Conservation (phyloP, 441 rosid species). For the Pelargonium fulgidum region DNA sequence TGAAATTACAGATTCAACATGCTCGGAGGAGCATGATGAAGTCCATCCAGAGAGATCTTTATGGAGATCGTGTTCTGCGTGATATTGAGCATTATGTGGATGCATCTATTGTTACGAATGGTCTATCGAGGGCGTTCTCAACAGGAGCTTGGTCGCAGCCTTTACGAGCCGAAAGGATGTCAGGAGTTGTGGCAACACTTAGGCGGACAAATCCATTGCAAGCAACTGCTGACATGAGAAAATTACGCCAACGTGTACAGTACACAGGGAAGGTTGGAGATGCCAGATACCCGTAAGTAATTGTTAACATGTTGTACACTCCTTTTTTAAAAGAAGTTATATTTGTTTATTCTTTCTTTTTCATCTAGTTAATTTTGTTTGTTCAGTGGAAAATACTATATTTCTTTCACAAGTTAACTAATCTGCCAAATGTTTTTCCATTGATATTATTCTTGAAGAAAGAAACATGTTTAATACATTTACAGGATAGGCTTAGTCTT, state of each 20-base stretch:
- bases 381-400: background rate
- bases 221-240: constrained; percentile 72
- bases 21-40: constrained; percentile 67
- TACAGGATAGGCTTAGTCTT: background rate
- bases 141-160: constrained; percentile 98
- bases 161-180: constrained; percentile 72
- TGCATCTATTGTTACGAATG: constrained; percentile 83
- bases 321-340: background rate
- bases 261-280: constrained; percentile 95
- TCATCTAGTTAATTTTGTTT: background rate
- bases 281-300: constrained; percentile 92
- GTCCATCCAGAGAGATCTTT: constrained; percentile 66
- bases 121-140: constrained; percentile 83
- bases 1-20: constrained; percentile 67
- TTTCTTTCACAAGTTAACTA: background rate
- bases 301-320: background rate
- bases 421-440: background rate
- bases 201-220: constrained; percentile 87
- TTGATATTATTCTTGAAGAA: background rate
- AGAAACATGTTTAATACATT: background rate
- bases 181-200: constrained; percentile 84
- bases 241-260: constrained; percentile 67
- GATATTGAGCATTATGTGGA: constrained; percentile 77
- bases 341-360: background rate
- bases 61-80: constrained; percentile 51